phyloP scores from a whole-genome alignment of 1,284 basidiomycete species.

The Puccinia coronata region DNA sequence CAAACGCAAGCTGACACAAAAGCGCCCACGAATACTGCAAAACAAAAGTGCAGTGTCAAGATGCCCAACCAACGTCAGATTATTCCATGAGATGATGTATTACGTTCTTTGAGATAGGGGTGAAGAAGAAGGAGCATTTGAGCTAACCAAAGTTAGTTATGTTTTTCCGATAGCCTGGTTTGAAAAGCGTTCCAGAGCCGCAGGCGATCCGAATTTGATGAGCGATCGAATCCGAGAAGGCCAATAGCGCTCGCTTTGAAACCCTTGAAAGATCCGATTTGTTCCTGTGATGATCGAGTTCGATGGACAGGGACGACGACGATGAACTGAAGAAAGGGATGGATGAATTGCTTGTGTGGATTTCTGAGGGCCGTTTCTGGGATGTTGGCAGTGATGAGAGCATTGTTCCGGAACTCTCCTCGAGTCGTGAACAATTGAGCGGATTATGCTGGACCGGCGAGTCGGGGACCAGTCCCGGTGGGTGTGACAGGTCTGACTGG shows the following conservation, averaged over 20 bases:
- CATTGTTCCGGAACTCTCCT: neutral
- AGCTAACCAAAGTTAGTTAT: slow-evolving; percentile 9
- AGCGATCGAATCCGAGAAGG: neutral
- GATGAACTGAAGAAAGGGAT: neutral
- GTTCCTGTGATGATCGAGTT: neutral
- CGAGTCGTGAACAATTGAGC: too few relatives aligned
- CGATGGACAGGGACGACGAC: neutral
- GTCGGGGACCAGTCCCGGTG: too few relatives aligned
- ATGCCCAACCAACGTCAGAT: neutral
- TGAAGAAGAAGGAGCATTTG: neutral
- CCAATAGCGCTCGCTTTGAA: neutral
- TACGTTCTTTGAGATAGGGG: neutral
- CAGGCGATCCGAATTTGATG: neutral
- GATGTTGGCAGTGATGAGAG: neutral
- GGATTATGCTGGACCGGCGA: too few relatives aligned
- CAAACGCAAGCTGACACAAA: slow-evolving; percentile 35
- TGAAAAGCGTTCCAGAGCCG: neutral
- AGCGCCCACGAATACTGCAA: slow-evolving; percentile 30
- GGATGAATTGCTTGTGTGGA: neutral
- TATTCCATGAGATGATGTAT: neutral
- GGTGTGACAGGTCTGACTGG: neutral
- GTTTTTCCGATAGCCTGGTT: neutral
- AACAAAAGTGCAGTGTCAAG: neutral
- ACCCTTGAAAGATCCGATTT: neutral
- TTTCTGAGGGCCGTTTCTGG: neutral